phyloP scores from a whole-genome alignment of 2,329 filamentous ascomycete species.

The Cyphellophora attinorum region DNA sequence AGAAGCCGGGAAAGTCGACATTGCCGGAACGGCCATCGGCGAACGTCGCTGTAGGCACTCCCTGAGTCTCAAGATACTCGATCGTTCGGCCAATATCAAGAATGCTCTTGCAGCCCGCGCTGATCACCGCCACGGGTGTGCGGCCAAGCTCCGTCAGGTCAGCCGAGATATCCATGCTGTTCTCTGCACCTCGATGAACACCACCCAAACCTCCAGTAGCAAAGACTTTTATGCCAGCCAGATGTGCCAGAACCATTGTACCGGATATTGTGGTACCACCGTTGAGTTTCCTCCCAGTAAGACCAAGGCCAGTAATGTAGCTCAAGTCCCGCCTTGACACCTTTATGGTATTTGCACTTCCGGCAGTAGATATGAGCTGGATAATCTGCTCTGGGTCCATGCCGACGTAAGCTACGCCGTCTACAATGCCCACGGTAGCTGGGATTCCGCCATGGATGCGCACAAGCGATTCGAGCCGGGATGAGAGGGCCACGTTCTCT shows the following conservation, averaged over 20 bases:
- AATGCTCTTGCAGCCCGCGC: slow-evolving; percentile 91
- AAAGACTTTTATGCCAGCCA: slow-evolving; percentile 85
- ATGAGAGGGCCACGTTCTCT: slow-evolving; percentile 65
- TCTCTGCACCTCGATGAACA: slow-evolving; percentile 81
- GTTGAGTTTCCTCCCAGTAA: slow-evolving; percentile 59
- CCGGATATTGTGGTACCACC: slow-evolving; percentile 90
- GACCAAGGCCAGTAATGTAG: slow-evolving; percentile 67
- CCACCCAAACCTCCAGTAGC: slow-evolving; percentile 91
- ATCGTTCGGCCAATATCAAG: slow-evolving; percentile 83
- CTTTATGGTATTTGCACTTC: slow-evolving; percentile 62
- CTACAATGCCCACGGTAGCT: slow-evolving; percentile 80
- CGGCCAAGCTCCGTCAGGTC: slow-evolving; percentile 89
- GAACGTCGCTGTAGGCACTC: slow-evolving; percentile 79
- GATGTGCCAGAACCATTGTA: slow-evolving; percentile 79
- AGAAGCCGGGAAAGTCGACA: slow-evolving; percentile 88
- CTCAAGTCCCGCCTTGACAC: slow-evolving; percentile 80
- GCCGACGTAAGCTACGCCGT: slow-evolving; percentile 75
- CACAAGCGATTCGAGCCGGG: slow-evolving; percentile 70
- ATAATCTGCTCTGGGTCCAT: slow-evolving; percentile 62
- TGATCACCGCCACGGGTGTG: slow-evolving; percentile 78
- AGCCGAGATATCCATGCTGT: slow-evolving; percentile 85
- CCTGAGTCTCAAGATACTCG: slow-evolving; percentile 64
- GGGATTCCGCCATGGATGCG: slow-evolving; percentile 73
- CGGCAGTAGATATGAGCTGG: slow-evolving; percentile 56
- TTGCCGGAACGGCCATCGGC: slow-evolving; percentile 62